Evolutionary conservation across 768 basidiomycete species (phyloP), one percentile per base, ranked within the genome.

Genomic region (Ramaria rubella): DNA sequence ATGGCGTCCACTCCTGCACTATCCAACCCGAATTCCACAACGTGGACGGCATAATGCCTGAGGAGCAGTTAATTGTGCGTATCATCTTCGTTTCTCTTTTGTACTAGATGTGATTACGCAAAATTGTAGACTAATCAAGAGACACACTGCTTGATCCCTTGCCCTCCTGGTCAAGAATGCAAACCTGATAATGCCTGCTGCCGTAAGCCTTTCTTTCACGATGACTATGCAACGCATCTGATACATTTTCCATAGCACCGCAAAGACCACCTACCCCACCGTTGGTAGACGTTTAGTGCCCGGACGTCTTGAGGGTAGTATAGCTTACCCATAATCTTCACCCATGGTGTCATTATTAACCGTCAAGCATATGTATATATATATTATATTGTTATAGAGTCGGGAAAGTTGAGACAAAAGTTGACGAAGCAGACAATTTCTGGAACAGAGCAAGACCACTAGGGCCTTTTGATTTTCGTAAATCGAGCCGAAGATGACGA

Each of bases 1-100:
- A 90, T 63, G 94, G 94, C 26, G 93, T 99, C 57, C 96, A 98
- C 72, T 91, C 89, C 5, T 86, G 87, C 61, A 96, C 94, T 2
- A 94, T 96, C 59, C 94, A 96, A 64, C 94, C 94, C 5, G 94
- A 96, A 65, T 91, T 90, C 60, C 72, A 75, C 51, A 61, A 63
- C 26, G 74, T 70, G 43, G 70, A 65, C 45, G 70, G 64, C 48
- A 61, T 69, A 43, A 63, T 70, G 50, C 73, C 77, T 9, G 80
- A 81, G 36, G 80, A 78, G 24, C 72, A 71, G 55, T 58, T 78
- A 11, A 78, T 77, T 72, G 83, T 85, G 58, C 36, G 72, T 68
- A 24, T 31, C 11, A 55, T 33, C 21, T 33, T 26, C 3, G 17
- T 24, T 19, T 30, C n/a, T n/a, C n/a, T n/a, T n/a, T 19, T 17